Conservation (phyloP, 768 basidiomycete genomes). For the Phaeotremella skinneri region DNA sequence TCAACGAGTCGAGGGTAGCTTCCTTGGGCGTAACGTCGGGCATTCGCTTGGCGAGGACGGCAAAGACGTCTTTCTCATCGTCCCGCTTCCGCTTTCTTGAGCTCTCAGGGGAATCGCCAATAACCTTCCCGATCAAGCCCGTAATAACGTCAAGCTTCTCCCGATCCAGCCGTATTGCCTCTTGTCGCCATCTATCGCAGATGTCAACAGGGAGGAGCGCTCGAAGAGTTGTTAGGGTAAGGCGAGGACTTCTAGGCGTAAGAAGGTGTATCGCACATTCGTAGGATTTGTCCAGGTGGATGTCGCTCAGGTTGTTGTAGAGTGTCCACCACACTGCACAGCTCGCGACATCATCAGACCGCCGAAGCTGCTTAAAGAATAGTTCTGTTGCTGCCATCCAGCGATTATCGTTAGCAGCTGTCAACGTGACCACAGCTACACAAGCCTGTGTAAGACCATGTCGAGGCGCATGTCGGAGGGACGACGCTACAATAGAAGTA, state of each 20-base stretch:
- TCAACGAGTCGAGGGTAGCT: not conserved
- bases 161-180: not conserved
- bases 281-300: not conserved
- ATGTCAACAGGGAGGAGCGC: not conserved
- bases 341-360: slow-evolving; percentile 5
- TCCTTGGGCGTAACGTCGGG: not conserved
- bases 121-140: not conserved
- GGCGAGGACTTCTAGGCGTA: slow-evolving; percentile 8
- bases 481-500: not conserved
- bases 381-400: not conserved
- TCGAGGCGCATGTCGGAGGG: not conserved
- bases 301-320: not conserved
- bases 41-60: not conserved
- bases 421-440: slow-evolving; percentile 2
- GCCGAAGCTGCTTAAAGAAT: not conserved
- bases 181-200: not conserved
- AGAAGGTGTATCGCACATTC: slow-evolving; percentile 18
- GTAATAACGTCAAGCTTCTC: not conserved
- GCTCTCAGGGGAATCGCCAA: not conserved
- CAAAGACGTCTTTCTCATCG: not conserved
- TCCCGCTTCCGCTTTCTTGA: slow-evolving; percentile 18
- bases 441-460: slow-evolving; percentile 9
- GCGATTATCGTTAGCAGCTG: not conserved
- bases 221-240: not conserved
- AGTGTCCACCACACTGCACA: slow-evolving; percentile 23